A percentile compares a stretch with the other conserved stretches of the same genome.
These are phyloP conservation scores for Asterophora lycoperdoides DNA, from an alignment of 768 basidiomycete species.

Conservation along the genomic window DNA sequence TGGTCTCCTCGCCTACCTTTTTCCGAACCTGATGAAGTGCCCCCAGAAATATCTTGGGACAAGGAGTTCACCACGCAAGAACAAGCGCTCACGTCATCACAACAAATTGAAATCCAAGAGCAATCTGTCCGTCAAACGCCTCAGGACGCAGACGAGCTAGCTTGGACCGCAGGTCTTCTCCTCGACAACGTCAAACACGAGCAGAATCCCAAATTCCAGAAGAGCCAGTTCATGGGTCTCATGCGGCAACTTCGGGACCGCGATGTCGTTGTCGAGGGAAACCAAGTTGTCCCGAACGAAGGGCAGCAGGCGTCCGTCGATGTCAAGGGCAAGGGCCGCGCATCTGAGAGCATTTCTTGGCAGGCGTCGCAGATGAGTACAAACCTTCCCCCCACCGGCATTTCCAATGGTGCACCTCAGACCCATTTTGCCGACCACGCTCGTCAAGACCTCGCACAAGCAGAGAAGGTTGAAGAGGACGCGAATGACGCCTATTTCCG, in stretches of 20 bases:
- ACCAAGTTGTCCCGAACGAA: constrained; percentile 64
- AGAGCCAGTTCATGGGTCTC: constrained; percentile 78
- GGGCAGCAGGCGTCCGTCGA: constrained; percentile 32
- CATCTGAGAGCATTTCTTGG: constrained; percentile 23
- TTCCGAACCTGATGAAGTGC: not conserved
- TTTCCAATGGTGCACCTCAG: constrained; percentile 2
- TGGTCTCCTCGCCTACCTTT: not conserved
- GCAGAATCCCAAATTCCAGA: constrained; percentile 78
- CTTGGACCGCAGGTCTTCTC: constrained; percentile 73
- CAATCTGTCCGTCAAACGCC: constrained; percentile 15
- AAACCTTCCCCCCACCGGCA: constrained; percentile 10
- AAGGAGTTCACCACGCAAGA: constrained; percentile 61
- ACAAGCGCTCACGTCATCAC: constrained; percentile 20
- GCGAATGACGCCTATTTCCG: constrained; percentile 65
- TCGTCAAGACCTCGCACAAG: constrained; percentile 1
- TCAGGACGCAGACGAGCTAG: constrained; percentile 63
- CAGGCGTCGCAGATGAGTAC: constrained; percentile 5
- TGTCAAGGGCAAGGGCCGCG: constrained; percentile 69
- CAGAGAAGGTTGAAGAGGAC: constrained; percentile 27
- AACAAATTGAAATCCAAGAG: constrained; percentile 22
- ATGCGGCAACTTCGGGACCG: constrained; percentile 85
- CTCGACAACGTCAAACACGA: constrained; percentile 73
- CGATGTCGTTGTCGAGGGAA: constrained; percentile 72
- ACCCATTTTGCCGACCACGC: constrained; percentile 8
- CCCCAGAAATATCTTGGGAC: constrained; percentile 53